Percentiles rank a stretch among this genome's conserved stretches.
These are phyloP conservation scores for Delonix regia DNA, from an alignment of 306 rosid genomes.

Conservation along the genomic window DNA sequence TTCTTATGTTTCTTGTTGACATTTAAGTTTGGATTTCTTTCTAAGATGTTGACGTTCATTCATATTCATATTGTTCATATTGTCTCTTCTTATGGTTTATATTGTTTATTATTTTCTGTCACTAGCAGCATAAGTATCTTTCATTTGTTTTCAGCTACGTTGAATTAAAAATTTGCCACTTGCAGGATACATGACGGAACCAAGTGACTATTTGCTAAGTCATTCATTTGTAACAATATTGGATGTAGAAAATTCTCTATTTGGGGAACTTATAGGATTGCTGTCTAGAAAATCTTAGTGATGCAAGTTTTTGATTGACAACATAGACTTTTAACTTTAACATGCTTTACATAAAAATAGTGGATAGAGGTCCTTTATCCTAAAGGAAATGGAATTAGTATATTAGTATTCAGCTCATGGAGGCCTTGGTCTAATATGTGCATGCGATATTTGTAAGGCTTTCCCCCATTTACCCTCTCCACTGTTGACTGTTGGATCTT, in stretches of 20 bases:
- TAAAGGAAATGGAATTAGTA: neutral
- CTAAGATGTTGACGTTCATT: neutral
- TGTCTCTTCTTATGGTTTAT: too few species aligned
- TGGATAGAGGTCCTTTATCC: slow-evolving; percentile 3
- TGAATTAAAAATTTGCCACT: neutral
- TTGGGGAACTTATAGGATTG: slow-evolving; percentile 1
- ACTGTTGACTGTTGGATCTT: slow-evolving; percentile 31
- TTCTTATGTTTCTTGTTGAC: neutral
- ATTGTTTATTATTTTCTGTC: too few species aligned
- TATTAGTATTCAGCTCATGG: slow-evolving; percentile 24
- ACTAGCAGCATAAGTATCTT: neutral
- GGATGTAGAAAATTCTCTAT: slow-evolving; percentile 8
- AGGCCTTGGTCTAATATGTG: neutral
- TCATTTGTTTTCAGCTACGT: slow-evolving; percentile 1
- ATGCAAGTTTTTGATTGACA: slow-evolving; percentile 9
- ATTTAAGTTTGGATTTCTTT: neutral
- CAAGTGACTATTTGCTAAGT: slow-evolving; percentile 2
- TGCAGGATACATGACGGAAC: neutral
- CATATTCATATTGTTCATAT: too few species aligned
- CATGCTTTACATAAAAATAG: slow-evolving; percentile 10
- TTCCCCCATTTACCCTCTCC: slow-evolving; percentile 15
- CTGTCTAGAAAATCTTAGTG: slow-evolving; percentile 8
- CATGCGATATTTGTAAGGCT: slow-evolving; percentile 14
- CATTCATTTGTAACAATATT: slow-evolving; percentile 1
- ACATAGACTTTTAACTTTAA: slow-evolving; percentile 1